Percentiles rank a stretch among this genome's conserved stretches.
phyloP scores from a whole-genome alignment of 2,329 filamentous ascomycete species.

The Triangularia setosa region DNA sequence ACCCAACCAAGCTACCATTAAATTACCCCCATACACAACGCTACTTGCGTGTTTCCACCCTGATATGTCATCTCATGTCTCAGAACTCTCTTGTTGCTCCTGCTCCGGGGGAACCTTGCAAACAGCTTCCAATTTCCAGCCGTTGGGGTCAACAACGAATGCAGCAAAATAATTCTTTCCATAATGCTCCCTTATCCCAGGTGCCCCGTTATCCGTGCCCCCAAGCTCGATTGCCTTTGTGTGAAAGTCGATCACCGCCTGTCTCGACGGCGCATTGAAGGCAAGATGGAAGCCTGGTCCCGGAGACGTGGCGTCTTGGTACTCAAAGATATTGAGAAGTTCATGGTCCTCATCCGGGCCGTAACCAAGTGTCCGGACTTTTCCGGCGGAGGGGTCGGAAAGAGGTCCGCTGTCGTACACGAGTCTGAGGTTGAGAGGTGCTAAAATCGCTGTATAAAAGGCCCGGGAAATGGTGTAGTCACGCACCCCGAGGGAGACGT shows the following conservation, averaged over 20 bases:
- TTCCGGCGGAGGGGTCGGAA: background rate
- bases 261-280: conserved; percentile 31
- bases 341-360: conserved; percentile 29
- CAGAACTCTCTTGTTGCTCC: background rate
- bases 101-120: conserved; percentile 21
- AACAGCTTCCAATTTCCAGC: conserved; percentile 33
- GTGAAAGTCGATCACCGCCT: conserved; percentile 31
- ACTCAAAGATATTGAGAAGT: conserved; percentile 31
- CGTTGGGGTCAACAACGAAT: conserved; percentile 34
- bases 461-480: conserved; percentile 26
- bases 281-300: conserved; percentile 33
- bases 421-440: conserved; percentile 28
- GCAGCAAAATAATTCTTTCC: conserved; percentile 34
- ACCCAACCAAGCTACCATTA: background rate
- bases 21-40: background rate
- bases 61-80: background rate
- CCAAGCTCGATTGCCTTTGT: conserved; percentile 28
- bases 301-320: conserved; percentile 24
- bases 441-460: conserved; percentile 32
- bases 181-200: conserved; percentile 31
- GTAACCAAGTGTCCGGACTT: conserved; percentile 29
- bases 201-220: conserved; percentile 29
- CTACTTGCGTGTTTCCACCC: background rate
- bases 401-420: conserved; percentile 30
- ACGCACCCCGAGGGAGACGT: conserved; percentile 25